These are phyloP conservation scores for Russula olivacea DNA, from an alignment of 768 basidiomycete species.

Conservation along the genomic window DNA sequence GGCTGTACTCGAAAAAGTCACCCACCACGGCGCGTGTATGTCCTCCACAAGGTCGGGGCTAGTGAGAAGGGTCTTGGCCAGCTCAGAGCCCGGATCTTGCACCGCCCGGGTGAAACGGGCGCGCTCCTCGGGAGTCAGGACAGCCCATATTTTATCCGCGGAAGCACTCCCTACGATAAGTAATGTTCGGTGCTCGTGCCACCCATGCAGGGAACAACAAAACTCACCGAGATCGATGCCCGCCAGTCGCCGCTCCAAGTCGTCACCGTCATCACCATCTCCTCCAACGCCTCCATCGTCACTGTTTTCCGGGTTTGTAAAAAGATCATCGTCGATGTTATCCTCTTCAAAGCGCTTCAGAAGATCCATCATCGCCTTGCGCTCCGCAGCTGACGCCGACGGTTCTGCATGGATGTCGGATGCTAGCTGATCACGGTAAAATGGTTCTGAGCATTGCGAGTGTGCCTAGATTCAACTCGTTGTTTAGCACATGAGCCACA, in stretches of 20 bases:
- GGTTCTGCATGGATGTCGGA: slow-evolving; percentile 51
- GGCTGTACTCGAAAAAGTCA: not conserved
- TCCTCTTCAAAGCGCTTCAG: slow-evolving; percentile 71
- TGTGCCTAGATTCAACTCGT: slow-evolving; percentile 42
- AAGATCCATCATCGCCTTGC: slow-evolving; percentile 59
- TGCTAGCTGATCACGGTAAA: slow-evolving; percentile 73
- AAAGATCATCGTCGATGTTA: slow-evolving; percentile 37
- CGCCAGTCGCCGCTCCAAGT: slow-evolving; percentile 47
- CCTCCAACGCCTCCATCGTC: slow-evolving; percentile 30
- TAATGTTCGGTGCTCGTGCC: not conserved
- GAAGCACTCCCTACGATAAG: slow-evolving; percentile 45
- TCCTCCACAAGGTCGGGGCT: slow-evolving; percentile 49
- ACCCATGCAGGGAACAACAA: not conserved
- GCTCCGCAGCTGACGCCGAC: slow-evolving; percentile 52
- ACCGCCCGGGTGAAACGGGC: slow-evolving; percentile 54
- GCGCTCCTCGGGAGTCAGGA: slow-evolving; percentile 55
- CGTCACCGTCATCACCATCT: slow-evolving; percentile 31
- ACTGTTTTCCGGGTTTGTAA: slow-evolving; percentile 32
- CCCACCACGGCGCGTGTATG: slow-evolving; percentile 71
- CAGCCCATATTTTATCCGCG: slow-evolving; percentile 52
- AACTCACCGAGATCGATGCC: slow-evolving; percentile 57
- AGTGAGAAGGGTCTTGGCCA: slow-evolving; percentile 54
- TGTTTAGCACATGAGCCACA: not conserved
- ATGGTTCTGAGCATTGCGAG: slow-evolving; percentile 70
- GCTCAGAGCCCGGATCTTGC: slow-evolving; percentile 53